Evolutionary conservation across 2,329 filamentous ascomycete genomes (phyloP), one percentile per base, ranked within the genome.

Genomic region (Epicoccum sorghinum): DNA sequence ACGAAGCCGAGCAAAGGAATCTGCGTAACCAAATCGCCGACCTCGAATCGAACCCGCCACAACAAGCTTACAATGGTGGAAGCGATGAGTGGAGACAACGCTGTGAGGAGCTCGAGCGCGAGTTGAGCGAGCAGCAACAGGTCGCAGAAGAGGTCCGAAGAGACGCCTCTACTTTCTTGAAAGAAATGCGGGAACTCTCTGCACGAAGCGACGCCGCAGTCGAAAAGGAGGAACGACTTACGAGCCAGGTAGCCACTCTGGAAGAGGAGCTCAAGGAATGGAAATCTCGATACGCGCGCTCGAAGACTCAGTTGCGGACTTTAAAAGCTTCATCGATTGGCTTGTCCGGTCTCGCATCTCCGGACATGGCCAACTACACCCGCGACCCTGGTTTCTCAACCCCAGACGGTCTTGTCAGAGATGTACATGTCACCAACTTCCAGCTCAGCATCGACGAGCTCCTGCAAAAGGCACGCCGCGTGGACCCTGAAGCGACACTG

Each of bases 371-470:
- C 44, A 85, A 83, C 60, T 84, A 87, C 59, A 76, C 87, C 36
- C 84, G 84, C 45, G 86, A 90, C 47, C 84, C 83, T 67, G 85
- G 82, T 24, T 88, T 95, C 61, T 83, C 85, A 22, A 83, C 89
- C 33, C 84, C 88, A 10, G 84, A 87, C 55, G 95, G 95, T 5
- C 74, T 95, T 22, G 86, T 99, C 65, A 93, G 90, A 76, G 95
- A 97, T 74, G 84, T 97, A 10, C 90, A 97, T 71, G 86, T 99
- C 61, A 97, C 93, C 45, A 93, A 91, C 69, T 98, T 96, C 79
- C 95, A 99, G 74, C 88, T 98, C 56, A 86, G 92, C 22, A 90
- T 99, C 57, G 93, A 99, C 70, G 93, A 98, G 67, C 82, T 98
- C 35, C 81, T 99, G 32, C 88, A 88, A 60, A 84, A 83, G 36